phyloP scores from a whole-genome alignment of 768 basidiomycete species.

The Amanita exitialis region DNA sequence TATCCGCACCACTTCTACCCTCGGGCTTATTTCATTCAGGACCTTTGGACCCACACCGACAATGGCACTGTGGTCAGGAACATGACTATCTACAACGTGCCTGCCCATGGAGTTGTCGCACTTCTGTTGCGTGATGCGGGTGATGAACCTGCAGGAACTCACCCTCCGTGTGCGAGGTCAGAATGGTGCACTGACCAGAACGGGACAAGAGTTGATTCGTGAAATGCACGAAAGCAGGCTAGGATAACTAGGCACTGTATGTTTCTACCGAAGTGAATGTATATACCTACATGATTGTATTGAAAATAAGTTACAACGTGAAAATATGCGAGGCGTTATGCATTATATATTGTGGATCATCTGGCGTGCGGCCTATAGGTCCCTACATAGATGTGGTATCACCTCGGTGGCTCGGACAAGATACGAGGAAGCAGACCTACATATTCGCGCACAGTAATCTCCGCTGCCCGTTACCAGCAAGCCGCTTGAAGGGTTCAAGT shows the following conservation, averaged over 20 bases:
- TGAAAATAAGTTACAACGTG: not conserved
- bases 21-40: conserved; percentile 26
- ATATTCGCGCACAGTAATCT: conserved; percentile 32
- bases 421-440: conserved; percentile 15
- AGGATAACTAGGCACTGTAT: not conserved
- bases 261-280: not conserved
- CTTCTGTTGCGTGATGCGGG: conserved; percentile 56
- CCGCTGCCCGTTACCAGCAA: conserved; percentile 32
- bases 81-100: conserved; percentile 42
- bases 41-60: conserved; percentile 64
- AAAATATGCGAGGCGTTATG: not conserved
- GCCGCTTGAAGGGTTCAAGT: conserved; percentile 23
- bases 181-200: conserved; percentile 54
- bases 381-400: not conserved
- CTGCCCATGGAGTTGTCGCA: conserved; percentile 62
- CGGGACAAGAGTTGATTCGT: conserved; percentile 29
- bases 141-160: conserved; percentile 48
- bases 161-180: conserved; percentile 45
- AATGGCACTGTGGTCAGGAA: conserved; percentile 58
- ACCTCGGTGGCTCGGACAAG: not conserved
- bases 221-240: not conserved
- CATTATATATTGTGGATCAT: not conserved
- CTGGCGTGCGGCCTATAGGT: not conserved
- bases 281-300: not conserved
- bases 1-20: not conserved